phyloP scores from a whole-genome alignment of 75 land plant genomes.

The Pinus albicaulis region DNA sequence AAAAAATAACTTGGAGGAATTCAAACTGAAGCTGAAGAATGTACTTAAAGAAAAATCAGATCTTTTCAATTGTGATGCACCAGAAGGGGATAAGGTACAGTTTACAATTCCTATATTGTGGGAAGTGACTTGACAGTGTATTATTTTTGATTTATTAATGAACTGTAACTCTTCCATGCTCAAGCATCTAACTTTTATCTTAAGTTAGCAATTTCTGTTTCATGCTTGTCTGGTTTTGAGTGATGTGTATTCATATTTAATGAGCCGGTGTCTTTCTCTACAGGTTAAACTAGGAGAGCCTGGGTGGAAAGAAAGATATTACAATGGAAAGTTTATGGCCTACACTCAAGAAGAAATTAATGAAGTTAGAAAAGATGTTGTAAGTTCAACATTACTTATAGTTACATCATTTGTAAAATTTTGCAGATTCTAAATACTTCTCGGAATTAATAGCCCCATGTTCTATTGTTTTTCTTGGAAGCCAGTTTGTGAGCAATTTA shows the following conservation, averaged over 20 bases:
- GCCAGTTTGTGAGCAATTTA: background rate
- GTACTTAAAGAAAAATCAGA: conserved; percentile 75
- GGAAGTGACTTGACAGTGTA: background rate
- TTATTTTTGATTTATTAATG: background rate
- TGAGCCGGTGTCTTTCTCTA: background rate
- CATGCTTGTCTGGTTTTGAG: background rate
- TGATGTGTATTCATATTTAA: background rate
- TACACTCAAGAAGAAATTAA: conserved; percentile 68
- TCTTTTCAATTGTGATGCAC: conserved; percentile 54
- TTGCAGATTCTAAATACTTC: too few species aligned
- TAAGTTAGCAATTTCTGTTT: too few species aligned
- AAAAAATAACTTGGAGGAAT: conserved; percentile 55
- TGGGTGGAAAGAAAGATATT: conserved; percentile 98
- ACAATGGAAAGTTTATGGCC: conserved; percentile 82
- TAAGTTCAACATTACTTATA: conserved; percentile 30
- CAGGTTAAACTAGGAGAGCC: conserved; percentile 86
- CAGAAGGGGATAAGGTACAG: conserved; percentile 77
- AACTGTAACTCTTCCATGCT: background rate
- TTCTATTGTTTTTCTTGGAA: too few species aligned
- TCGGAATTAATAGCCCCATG: too few species aligned
- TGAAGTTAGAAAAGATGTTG: conserved; percentile 80
- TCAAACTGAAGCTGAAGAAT: conserved; percentile 72
- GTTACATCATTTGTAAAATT: too few species aligned
- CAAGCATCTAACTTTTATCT: background rate
- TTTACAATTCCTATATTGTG: background rate